Evolutionary conservation across 257 asterid genomes (phyloP), one percentile per base, ranked within the genome.

Genomic region (Solanum megistacrolobum): DNA sequence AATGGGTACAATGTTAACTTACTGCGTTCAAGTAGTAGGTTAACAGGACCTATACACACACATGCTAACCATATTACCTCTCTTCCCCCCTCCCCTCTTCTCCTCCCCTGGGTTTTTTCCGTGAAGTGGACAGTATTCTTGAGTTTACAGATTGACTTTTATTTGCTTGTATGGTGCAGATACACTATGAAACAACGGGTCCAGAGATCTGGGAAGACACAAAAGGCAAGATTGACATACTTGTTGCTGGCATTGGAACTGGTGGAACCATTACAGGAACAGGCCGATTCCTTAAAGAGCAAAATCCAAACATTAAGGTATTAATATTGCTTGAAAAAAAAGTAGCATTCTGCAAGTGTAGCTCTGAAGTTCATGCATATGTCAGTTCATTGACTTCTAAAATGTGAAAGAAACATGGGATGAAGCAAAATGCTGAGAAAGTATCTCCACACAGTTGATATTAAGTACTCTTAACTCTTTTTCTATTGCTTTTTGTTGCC

Each of bases 161-260:
- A 48, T 48, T 86, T 38, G 18, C 36, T 86, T 35, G 66, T 86
- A 29, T 73, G 83, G 60, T 73, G 90, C 90, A 97, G 99, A 88
- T 97, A 89, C 99, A 97, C 91, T 97, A 91, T 88, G 99, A 97
- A 93, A 96, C 98, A 89, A 97, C 99, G 52, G 98, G 99, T 87
- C 99, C 99, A 23, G 99, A 96, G 94, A 97, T 97, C 86, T 97
- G 99, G 99, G 99, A 97, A 84, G 99, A 97, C 91, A 94, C 99
- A 31, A 95, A 90, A 85, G 99, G 99, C 89, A 94, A 94, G 91
- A 95, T 96, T 88, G 99, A 96, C 93, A 96, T 97, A 90, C 90
- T 97, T 89, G 98, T 97, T 91, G 99, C 99, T 27, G 99, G 99
- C 85, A 96, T 97, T 88, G 99, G 99, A 65, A 97, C 99, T 84